phyloP scores from a whole-genome alignment of 2,329 filamentous ascomycete genomes.

The Claviceps humidiphila region DNA sequence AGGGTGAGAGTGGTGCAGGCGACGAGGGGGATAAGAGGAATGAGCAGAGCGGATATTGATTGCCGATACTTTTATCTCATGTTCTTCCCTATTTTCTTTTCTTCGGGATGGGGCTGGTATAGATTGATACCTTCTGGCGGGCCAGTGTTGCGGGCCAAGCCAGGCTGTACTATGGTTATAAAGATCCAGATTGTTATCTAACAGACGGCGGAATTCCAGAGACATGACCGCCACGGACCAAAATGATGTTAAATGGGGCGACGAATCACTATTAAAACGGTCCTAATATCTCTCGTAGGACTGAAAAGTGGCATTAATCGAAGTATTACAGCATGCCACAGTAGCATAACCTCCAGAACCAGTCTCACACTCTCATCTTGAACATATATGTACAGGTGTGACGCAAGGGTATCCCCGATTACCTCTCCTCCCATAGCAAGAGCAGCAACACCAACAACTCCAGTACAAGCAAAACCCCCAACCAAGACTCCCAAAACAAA shows the following conservation, averaged over 20 bases:
- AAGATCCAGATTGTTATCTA: too few species aligned
- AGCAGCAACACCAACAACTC: neutral
- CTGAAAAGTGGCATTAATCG: too few species aligned
- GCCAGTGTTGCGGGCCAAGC: too few species aligned
- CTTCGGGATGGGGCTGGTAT: too few species aligned
- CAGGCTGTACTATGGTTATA: too few species aligned
- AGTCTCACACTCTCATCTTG: neutral
- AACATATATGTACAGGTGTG: neutral
- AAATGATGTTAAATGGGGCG: too few species aligned
- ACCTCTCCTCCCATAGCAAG: neutral
- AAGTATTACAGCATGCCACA: neutral
- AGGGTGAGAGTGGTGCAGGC: constrained; percentile 19
- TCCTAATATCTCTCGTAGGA: too few species aligned
- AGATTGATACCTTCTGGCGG: too few species aligned
- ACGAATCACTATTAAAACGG: too few species aligned
- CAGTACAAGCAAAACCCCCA: neutral
- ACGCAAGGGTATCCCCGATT: neutral
- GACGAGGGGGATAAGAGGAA: constrained; percentile 24
- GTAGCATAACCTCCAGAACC: neutral
- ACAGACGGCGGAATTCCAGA: too few species aligned
- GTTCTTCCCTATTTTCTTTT: neutral
- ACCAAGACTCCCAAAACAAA: neutral
- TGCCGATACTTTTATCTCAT: too few species aligned
- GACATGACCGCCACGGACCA: too few species aligned
- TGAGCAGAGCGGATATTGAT: constrained; percentile 42